Conservation (phyloP, 495 filamentous ascomycete genomes). For the Penicillium tannophilum region DNA sequence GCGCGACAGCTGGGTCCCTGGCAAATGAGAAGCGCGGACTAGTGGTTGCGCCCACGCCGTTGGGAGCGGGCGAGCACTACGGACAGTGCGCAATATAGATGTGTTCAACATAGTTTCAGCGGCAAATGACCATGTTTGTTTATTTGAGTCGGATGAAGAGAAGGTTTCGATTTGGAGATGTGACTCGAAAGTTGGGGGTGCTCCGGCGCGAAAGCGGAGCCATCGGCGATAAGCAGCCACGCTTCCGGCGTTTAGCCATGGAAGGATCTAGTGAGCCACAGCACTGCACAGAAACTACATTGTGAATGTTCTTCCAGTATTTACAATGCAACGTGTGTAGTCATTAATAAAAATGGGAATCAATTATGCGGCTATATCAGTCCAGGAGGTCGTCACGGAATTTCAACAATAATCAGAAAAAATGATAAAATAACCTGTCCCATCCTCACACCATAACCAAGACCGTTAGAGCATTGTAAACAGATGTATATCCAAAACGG, state of each 20-base stretch:
- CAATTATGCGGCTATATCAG: slow-evolving; percentile 19
- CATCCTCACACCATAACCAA: slow-evolving; percentile 24
- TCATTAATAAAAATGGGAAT: slow-evolving; percentile 6
- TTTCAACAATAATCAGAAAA: slow-evolving; percentile 9
- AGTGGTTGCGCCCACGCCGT: slow-evolving; percentile 5
- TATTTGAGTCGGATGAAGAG: background rate
- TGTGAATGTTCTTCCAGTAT: too few species aligned
- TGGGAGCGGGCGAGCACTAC: slow-evolving; percentile 3
- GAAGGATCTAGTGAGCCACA: background rate
- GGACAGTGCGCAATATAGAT: slow-evolving; percentile 5
- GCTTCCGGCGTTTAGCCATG: background rate
- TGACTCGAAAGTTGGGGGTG: slow-evolving; percentile 2
- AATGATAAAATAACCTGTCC: slow-evolving; percentile 14
- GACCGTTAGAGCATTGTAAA: slow-evolving; percentile 26
- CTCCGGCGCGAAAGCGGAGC: background rate
- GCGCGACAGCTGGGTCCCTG: background rate
- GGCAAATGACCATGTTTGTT: slow-evolving; percentile 8
- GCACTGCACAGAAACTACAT: background rate
- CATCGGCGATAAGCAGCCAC: background rate
- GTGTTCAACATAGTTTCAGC: background rate
- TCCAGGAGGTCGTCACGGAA: slow-evolving; percentile 12
- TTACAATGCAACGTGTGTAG: background rate
- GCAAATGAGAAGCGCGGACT: background rate
- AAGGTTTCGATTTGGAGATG: background rate
- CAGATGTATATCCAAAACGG: slow-evolving; percentile 24